phyloP scores from a whole-genome alignment of 306 rosid genomes.

The Ammopiptanthus mongolicus region DNA sequence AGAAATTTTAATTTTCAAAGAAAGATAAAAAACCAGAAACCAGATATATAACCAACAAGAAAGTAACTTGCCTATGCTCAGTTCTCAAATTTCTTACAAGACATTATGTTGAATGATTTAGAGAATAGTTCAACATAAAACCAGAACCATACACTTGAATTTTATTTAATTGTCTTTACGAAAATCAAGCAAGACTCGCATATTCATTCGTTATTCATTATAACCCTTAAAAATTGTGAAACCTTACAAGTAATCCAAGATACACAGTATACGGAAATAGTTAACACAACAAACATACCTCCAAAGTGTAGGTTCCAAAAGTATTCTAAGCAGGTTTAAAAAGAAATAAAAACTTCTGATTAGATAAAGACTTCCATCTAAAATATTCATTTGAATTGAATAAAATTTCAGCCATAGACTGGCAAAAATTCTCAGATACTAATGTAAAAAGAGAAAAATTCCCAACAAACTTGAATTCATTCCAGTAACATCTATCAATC shows the following conservation, averaged over 20 bases:
- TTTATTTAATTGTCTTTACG: not conserved
- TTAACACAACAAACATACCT: not conserved
- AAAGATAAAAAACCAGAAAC: slow-evolving; percentile 6
- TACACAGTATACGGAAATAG: not conserved
- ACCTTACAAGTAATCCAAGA: not conserved
- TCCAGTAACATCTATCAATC: slow-evolving; percentile 2
- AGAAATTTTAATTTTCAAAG: not conserved
- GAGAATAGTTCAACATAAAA: slow-evolving; percentile 15
- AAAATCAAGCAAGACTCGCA: not conserved
- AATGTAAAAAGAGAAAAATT: not conserved
- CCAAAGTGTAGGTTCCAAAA: not conserved
- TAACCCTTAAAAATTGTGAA: slow-evolving; percentile 10
- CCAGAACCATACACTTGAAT: slow-evolving; percentile 2
- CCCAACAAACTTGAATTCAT: not conserved
- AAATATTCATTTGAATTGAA: not conserved
- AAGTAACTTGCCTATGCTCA: not conserved
- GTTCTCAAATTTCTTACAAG: not conserved
- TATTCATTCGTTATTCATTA: slow-evolving; percentile 12
- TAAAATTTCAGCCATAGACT: not conserved
- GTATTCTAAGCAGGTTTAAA: not conserved
- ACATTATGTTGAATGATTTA: slow-evolving; percentile 4
- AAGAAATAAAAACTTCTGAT: not conserved
- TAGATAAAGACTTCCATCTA: not conserved
- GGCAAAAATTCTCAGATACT: not conserved
- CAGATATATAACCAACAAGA: not conserved